These are phyloP conservation scores for Syncephalastrum sp. DNA, from an alignment of 371 early-diverging fungal genomes.

Conservation along the genomic window DNA sequence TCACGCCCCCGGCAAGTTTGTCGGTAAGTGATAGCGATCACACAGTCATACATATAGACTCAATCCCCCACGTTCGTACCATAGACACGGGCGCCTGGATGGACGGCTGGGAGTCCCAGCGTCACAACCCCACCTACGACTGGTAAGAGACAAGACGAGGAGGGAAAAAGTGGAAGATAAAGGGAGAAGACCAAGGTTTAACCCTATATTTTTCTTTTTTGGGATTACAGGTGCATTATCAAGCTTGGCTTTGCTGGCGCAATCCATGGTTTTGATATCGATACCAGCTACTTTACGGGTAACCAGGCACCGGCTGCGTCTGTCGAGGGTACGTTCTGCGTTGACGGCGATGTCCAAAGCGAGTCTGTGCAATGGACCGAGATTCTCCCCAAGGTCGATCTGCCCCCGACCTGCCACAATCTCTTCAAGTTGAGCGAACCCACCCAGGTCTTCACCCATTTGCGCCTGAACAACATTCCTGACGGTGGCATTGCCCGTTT, in stretches of 20 bases:
- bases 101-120: slow-evolving; percentile 92
- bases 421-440: slow-evolving; percentile 60
- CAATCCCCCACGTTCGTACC: background rate
- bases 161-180: background rate
- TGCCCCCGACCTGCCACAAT: slow-evolving; percentile 69
- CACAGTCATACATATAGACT: too few relatives aligned
- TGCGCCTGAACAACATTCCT: slow-evolving; percentile 84
- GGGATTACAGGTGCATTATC: slow-evolving; percentile 58
- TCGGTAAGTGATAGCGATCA: slow-evolving; percentile 31
- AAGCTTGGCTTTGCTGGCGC: slow-evolving; percentile 83
- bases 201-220: background rate
- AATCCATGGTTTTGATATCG: slow-evolving; percentile 84
- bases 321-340: slow-evolving; percentile 67
- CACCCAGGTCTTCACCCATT: slow-evolving; percentile 61
- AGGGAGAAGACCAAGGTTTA: background rate
- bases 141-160: slow-evolving; percentile 43
- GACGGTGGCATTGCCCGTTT: slow-evolving; percentile 92
- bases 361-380: slow-evolving; percentile 69
- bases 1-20: slow-evolving; percentile 58
- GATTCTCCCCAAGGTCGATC: slow-evolving; percentile 67
- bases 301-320: slow-evolving; percentile 81
- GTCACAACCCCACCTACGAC: slow-evolving; percentile 81
- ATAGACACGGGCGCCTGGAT: slow-evolving; percentile 73
- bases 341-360: slow-evolving; percentile 38
- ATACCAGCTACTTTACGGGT: slow-evolving; percentile 87